Percentiles rank a stretch among this genome's conserved stretches.
Evolutionary conservation across 306 rosid species (phyloP).

Genomic region (Heteromeles arbutifolia): DNA sequence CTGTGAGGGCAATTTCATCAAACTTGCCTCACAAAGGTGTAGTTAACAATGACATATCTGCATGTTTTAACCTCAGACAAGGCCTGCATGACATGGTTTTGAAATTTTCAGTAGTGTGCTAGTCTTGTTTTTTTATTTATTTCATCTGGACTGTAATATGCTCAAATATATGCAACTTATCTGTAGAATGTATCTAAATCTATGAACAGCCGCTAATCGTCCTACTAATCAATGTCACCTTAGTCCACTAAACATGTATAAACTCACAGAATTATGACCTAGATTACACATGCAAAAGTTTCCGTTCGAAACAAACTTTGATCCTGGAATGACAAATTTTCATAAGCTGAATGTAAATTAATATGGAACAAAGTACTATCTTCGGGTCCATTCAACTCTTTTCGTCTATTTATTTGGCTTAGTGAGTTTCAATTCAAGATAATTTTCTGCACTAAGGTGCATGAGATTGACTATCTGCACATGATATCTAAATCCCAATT

Average conservation of each 20-base stretch:
- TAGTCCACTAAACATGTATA: background rate
- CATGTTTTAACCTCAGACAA: no score
- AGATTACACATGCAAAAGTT: background rate
- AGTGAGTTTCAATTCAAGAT: background rate
- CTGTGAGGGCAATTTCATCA: no score
- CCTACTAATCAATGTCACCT: background rate
- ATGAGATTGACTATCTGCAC: background rate
- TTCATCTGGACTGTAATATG: no score
- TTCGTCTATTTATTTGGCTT: background rate
- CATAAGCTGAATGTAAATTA: background rate
- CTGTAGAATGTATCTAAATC: background rate
- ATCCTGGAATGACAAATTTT: background rate
- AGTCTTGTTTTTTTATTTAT: no score
- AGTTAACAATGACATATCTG: background rate
- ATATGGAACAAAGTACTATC: background rate
- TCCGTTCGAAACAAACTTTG: background rate
- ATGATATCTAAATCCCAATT: background rate
- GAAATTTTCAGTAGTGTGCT: no score
- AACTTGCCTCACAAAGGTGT: background rate
- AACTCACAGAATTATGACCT: background rate
- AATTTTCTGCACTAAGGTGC: background rate
- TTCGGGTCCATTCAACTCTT: background rate
- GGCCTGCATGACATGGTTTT: background rate
- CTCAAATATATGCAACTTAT: no score
- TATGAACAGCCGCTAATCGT: background rate